Evolutionary conservation across 192 early-diverging fungal genomes (phyloP).

Genomic region (Rhizophagus clarus): DNA sequence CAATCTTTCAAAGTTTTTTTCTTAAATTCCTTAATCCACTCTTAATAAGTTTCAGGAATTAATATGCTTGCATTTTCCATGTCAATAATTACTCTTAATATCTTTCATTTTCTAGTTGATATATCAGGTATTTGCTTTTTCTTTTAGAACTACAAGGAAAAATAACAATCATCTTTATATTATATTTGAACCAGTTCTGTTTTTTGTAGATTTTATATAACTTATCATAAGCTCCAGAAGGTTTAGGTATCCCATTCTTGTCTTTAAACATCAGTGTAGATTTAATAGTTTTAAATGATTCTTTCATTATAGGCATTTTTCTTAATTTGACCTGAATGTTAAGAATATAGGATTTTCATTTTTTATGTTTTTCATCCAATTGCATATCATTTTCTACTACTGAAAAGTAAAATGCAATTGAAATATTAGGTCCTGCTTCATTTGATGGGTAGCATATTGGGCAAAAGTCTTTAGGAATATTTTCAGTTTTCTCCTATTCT

Average conservation of each 20-base stretch:
- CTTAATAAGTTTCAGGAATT: neutral
- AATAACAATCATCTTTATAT: neutral
- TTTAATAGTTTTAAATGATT: neutral
- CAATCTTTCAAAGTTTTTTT: neutral
- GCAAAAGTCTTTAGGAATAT: neutral
- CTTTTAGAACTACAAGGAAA: neutral
- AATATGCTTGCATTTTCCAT: neutral
- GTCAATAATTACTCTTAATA: constrained; percentile 5
- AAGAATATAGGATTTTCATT: neutral
- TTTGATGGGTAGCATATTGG: neutral
- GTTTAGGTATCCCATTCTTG: neutral
- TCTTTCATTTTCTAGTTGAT: neutral
- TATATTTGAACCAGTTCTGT: neutral
- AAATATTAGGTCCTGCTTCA: neutral
- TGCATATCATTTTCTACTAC: neutral
- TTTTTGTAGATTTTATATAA: neutral
- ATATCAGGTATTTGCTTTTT: neutral
- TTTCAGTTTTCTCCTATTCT: neutral
- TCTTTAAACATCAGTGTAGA: neutral
- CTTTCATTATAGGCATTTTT: neutral
- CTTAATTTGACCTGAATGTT: constrained; percentile 3
- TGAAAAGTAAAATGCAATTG: neutral
- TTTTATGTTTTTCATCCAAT: neutral
- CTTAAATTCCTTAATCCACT: neutral
- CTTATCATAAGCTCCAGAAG: neutral